Conservation (phyloP, 2,329 filamentous ascomycete genomes). For the Fusarium fracticaudum region DNA sequence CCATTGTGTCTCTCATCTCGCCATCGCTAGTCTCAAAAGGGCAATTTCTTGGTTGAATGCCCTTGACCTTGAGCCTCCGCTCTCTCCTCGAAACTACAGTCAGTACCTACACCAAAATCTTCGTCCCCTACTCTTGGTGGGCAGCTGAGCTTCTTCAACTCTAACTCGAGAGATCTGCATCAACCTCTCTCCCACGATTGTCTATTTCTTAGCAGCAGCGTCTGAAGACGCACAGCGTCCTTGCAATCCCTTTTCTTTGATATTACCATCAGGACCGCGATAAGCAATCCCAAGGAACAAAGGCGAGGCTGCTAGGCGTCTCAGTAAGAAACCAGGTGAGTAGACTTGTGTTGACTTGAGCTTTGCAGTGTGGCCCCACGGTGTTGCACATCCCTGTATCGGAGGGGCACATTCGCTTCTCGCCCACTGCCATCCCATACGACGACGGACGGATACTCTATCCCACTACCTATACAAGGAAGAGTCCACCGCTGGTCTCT, state of each 20-base stretch:
- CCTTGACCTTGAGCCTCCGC: slow-evolving; percentile 22
- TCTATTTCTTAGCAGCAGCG: background rate
- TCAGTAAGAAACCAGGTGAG: slow-evolving; percentile 14
- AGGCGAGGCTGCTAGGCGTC: background rate
- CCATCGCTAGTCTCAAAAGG: slow-evolving; percentile 16
- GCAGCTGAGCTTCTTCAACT: slow-evolving; percentile 33
- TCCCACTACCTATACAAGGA: slow-evolving; percentile 26
- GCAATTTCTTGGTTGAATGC: background rate
- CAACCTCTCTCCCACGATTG: background rate
- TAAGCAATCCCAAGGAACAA: background rate
- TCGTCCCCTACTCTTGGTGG: slow-evolving; percentile 27
- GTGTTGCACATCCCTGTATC: slow-evolving; percentile 40
- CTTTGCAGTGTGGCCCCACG: slow-evolving; percentile 41
- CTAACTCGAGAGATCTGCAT: slow-evolving; percentile 10
- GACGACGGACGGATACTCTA: background rate
- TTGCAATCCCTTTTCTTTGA: background rate
- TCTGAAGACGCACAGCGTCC: background rate
- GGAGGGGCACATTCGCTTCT: slow-evolving; percentile 45
- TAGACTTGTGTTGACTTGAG: slow-evolving; percentile 25
- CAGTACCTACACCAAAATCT: slow-evolving; percentile 27
- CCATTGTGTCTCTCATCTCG: slow-evolving; percentile 16
- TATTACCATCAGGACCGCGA: background rate
- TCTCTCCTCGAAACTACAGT: slow-evolving; percentile 21
- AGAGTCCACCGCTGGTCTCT: slow-evolving; percentile 40
- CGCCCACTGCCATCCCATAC: slow-evolving; percentile 30